Percentiles rank a stretch among this genome's conserved stretches.
Evolutionary conservation across 345 rosid species (phyloP).

Genomic region (Eucalyptus curtisii): DNA sequence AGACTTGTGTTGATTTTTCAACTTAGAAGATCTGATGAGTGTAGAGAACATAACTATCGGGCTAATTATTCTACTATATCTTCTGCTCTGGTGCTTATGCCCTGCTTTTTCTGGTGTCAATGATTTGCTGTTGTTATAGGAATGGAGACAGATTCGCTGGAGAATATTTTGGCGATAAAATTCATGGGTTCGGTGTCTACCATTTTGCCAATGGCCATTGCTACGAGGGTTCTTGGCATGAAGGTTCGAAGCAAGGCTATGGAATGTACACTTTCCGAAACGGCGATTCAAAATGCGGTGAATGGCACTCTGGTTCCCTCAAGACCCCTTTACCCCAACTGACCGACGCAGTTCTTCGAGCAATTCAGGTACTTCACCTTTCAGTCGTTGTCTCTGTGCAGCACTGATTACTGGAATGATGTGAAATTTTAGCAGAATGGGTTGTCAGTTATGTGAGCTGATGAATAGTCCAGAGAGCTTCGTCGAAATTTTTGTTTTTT

Average conservation of each 20-base stretch:
- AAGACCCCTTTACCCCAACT: slow-evolving; percentile 25
- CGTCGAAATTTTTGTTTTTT: not conserved
- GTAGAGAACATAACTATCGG: not conserved
- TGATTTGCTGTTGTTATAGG: slow-evolving; percentile 29
- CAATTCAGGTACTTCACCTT: slow-evolving; percentile 40
- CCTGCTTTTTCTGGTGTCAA: not conserved
- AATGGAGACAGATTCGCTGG: slow-evolving; percentile 91
- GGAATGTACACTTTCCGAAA: slow-evolving; percentile 73
- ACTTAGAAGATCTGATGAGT: not conserved
- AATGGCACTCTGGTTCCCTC: slow-evolving; percentile 72
- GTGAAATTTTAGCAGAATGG: not conserved
- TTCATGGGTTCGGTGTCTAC: slow-evolving; percentile 89
- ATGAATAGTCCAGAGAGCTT: not conserved
- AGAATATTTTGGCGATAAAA: slow-evolving; percentile 88
- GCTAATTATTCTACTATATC: not conserved
- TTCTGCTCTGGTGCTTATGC: not conserved
- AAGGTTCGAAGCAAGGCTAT: slow-evolving; percentile 84
- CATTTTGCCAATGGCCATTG: slow-evolving; percentile 84
- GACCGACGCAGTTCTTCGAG: slow-evolving; percentile 33
- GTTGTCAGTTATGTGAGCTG: not conserved
- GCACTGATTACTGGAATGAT: not conserved
- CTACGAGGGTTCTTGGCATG: slow-evolving; percentile 98
- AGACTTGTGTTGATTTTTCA: not conserved
- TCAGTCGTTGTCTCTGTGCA: not conserved
- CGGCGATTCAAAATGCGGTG: slow-evolving; percentile 57